Conservation (phyloP, 75 land plant species). For the Pseudotsuga menziesii region DNA sequence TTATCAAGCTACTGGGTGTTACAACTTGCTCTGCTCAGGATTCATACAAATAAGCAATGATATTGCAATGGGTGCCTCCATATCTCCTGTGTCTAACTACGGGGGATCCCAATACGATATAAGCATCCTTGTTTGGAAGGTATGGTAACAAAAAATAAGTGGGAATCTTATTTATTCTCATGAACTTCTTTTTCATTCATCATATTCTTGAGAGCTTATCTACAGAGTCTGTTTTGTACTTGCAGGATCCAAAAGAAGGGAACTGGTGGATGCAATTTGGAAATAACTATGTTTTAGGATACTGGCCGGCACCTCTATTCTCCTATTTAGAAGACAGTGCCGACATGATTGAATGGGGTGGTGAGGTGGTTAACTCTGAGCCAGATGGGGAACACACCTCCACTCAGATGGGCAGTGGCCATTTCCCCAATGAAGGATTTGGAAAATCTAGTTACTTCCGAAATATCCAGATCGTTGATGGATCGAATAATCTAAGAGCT, state of each 20-base stretch:
- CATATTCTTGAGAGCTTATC: background rate
- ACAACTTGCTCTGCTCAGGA: slow-evolving; percentile 82
- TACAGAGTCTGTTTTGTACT: background rate
- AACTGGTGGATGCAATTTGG: slow-evolving; percentile 95
- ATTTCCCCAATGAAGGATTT: no score
- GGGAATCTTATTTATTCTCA: background rate
- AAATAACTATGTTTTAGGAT: slow-evolving; percentile 65
- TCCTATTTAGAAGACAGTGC: slow-evolving; percentile 74
- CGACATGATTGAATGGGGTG: slow-evolving; percentile 66
- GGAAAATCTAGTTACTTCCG: no score
- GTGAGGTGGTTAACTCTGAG: no score
- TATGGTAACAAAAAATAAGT: slow-evolving; percentile 17
- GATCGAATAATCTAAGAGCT: no score
- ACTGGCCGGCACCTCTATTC: slow-evolving; percentile 78
- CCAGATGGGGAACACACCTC: no score
- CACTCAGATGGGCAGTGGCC: no score
- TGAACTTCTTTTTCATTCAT: background rate
- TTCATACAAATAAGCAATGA: slow-evolving; percentile 67
- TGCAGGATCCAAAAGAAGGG: slow-evolving; percentile 77
- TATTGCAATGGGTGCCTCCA: slow-evolving; percentile 78
- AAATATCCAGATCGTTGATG: no score
- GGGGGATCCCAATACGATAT: slow-evolving; percentile 64
- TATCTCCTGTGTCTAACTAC: slow-evolving; percentile 55
- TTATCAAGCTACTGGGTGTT: slow-evolving; percentile 85
- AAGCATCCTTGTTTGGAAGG: slow-evolving; percentile 74